phyloP scores from a whole-genome alignment of 2,329 filamentous ascomycete genomes.

The Teratosphaeriaceae sp. region DNA sequence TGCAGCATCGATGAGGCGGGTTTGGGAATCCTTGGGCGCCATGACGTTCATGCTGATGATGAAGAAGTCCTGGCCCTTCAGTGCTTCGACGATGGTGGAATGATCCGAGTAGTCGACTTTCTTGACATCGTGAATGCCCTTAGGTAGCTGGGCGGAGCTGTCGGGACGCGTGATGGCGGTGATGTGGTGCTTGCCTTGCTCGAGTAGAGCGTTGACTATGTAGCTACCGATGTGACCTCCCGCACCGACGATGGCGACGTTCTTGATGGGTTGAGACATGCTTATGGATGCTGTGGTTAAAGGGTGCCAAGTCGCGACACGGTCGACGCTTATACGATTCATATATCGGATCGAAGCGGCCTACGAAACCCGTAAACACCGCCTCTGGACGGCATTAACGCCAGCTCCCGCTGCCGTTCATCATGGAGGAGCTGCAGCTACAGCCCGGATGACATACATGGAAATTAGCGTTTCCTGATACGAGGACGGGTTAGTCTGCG shows the following conservation, averaged over 20 bases:
- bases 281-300: no score
- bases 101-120: constrained; percentile 23
- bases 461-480: not conserved
- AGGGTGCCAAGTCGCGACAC: no score
- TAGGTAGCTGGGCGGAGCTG: constrained; percentile 32
- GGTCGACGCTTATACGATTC: no score
- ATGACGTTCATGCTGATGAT: constrained; percentile 28
- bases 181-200: constrained; percentile 27
- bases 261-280: constrained; percentile 22
- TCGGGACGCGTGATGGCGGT: constrained; percentile 35
- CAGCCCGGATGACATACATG: not conserved
- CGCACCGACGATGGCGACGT: constrained; percentile 35
- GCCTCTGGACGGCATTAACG: not conserved
- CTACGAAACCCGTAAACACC: not conserved
- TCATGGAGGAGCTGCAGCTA: not conserved
- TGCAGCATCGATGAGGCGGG: constrained; percentile 25
- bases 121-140: constrained; percentile 14
- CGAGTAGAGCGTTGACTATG: constrained; percentile 27
- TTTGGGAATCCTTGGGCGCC: constrained; percentile 18
- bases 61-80: constrained; percentile 27
- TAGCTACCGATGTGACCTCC: constrained; percentile 28
- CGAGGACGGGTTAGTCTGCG: no score
- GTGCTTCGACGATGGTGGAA: constrained; percentile 18
- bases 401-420: no score
- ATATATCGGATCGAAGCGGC: not conserved